Percentiles rank a stretch among this genome's conserved stretches.
Evolutionary conservation across 2,329 filamentous ascomycete species (phyloP).

Genomic region (Talaromyces sp.): DNA sequence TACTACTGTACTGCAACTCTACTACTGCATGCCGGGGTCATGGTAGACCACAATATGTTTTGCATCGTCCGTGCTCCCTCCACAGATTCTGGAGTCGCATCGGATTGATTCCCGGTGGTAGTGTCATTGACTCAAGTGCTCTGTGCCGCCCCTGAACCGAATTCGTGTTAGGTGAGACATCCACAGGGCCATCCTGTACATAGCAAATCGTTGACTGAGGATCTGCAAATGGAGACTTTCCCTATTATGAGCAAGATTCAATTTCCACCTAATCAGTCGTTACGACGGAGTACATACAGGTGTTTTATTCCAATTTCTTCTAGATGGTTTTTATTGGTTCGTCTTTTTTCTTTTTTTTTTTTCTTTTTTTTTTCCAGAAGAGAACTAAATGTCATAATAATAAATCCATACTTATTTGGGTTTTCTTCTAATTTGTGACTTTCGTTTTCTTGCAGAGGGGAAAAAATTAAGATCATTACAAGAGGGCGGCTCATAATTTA

Average conservation of each 20-base stretch:
- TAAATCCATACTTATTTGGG: too few relatives aligned
- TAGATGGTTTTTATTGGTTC: too few relatives aligned
- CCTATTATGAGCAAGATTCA: slow-evolving; percentile 4
- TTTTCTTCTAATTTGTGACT: too few relatives aligned
- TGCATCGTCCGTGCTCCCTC: slow-evolving; percentile 16
- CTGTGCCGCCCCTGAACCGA: slow-evolving; percentile 7
- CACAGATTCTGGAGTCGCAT: slow-evolving; percentile 5
- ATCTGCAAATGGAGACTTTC: slow-evolving; percentile 21
- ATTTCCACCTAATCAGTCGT: background rate
- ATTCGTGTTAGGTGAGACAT: slow-evolving; percentile 27
- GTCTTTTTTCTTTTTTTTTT: too few relatives aligned
- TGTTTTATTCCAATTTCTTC: too few relatives aligned
- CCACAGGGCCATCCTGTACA: slow-evolving; percentile 17
- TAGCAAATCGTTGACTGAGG: slow-evolving; percentile 13
- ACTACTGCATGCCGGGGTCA: slow-evolving; percentile 15
- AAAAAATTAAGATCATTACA: too few relatives aligned
- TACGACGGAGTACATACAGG: background rate
- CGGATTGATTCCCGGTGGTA: slow-evolving; percentile 1
- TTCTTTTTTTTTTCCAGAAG: too few relatives aligned
- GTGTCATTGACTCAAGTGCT: background rate
- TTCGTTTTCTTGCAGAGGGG: too few relatives aligned
- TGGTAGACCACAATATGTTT: slow-evolving; percentile 13
- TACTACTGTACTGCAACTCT: slow-evolving; percentile 23
- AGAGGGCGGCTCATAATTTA: too few relatives aligned
- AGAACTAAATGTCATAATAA: too few relatives aligned